Evolutionary conservation across 208 protist genomes (phyloP).

Genomic region (Trypanosomatidae sp.): DNA sequence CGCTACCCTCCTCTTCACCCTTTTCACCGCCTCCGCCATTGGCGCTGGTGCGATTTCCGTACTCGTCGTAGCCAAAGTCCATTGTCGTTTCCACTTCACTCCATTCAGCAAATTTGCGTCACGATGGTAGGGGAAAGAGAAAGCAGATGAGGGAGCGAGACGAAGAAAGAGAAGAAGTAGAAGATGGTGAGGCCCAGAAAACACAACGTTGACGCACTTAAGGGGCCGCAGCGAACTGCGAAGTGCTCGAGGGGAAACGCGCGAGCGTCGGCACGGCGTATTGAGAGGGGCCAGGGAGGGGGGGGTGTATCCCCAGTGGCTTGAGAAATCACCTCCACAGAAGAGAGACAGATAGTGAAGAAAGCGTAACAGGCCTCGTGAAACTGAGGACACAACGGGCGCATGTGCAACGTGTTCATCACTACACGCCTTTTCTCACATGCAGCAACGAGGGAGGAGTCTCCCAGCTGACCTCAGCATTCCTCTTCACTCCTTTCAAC

Average conservation of each 20-base stretch:
- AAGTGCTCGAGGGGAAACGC: not conserved
- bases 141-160: too few species aligned
- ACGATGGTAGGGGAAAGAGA: not conserved
- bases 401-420: not conserved
- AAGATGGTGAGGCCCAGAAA: not conserved
- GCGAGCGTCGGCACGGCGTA: not conserved
- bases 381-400: not conserved
- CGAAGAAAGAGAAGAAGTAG: not conserved
- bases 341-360: not conserved
- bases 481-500: not conserved
- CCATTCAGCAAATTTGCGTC: not conserved
- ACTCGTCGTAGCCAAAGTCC: conserved; percentile 81
- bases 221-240: not conserved
- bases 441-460: not conserved
- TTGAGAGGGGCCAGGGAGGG: not conserved
- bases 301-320: not conserved
- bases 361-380: not conserved
- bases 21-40: conserved; percentile 1
- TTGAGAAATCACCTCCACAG: not conserved
- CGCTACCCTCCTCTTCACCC: conserved; percentile 29
- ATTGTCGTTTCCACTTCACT: conserved; percentile 19
- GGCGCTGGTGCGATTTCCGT: conserved; percentile 39
- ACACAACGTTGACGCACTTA: not conserved
- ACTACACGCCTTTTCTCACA: not conserved
- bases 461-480: not conserved